Evolutionary conservation across 768 basidiomycete species (phyloP), one percentile per base, ranked within the genome.

Genomic region (Termitomyces sp.): DNA sequence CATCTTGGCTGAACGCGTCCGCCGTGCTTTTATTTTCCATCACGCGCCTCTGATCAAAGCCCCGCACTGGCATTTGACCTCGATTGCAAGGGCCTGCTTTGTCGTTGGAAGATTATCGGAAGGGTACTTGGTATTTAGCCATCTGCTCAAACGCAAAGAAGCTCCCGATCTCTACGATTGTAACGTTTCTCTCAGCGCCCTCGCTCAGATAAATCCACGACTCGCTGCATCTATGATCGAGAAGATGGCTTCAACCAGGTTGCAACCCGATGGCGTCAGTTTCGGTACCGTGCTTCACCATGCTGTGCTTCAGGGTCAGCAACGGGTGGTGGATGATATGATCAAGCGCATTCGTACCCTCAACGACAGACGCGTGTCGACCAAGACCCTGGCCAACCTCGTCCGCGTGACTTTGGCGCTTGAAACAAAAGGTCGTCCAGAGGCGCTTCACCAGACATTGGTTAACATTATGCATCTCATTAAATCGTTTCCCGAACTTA

Each of bases 241-340:
- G 55, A 73, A 74, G 33, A 87, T 89, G 83, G 62, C 71, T 1
- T 62, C 69, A 16, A 62, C 64, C 26, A 82, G 84, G 18, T 59
- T 86, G 30, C 65, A 63, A 40, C 86, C 86, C 0, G 80, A 84
- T 64, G 70, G 68, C 22, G 75, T 83, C 36, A 79, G 82, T 44
- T 83, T 79, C 68, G 85, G 83, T 32, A 87, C 85, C 0, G 77
- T 87, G 44, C 70, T 90, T 58, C 84, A 87, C 59, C 73, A 76
- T 56, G 86, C 88, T 10, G 68, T 80, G 35, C 60, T 68, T 22
- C 74, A 78, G 48, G 71, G 72, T 28, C 76, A 86, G 54, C 57
- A 63, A 49, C 67, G 72, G 32, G 69, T 88, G 28, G 80, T 79
- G 33, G 58, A 66, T 14, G 63, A 72, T 44, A 69, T 87, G 63